Evolutionary conservation across 2,329 filamentous ascomycete species (phyloP), one percentile per base, ranked within the genome.

Genomic region (Cladobotryum protrusum): DNA sequence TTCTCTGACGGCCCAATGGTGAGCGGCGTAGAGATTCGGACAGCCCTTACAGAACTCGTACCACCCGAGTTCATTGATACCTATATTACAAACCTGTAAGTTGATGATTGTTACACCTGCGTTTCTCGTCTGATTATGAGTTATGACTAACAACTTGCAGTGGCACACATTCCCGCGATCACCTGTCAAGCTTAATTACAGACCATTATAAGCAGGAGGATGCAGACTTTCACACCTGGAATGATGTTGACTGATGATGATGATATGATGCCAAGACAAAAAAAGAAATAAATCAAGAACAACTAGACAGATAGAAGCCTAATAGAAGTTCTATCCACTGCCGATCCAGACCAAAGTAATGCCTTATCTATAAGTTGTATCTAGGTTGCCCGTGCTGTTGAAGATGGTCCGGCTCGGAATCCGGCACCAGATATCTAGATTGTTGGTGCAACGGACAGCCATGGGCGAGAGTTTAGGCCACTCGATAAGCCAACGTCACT

Each of bases 1-100:
- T 96, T 89, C 63, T 81, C 87, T 17, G 86, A 96, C 55, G 90
- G 89, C 5, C 77, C 83, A 36, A 78, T 96, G 59, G 83, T 95
- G 45, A 83, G 89, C 42, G 81, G 84, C 54, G 79, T 93, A 44
- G 85, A 89, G 59, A 81, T 95, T 9, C 82, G 85, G 56, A 91
- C 86, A 61, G 88, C 88, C 11, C 70, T 90, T 17, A 90, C 86
- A 47, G 91, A 96, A 65, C 89, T 91, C 63, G 82, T 96, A 14
- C 82, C 86, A 8, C 81, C 86, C 0, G 86, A 89, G 57, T 69
- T 86, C 52, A 79, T 93, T 35, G 85, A 89, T 66, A 78, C 87
- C 32, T 93, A 93, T 65, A 89, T 95, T 58, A 95, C 89, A 15
- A 95, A 96, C 51, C 54, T 77, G 74, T 76, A 67, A 67, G 74